Conservation (phyloP, 345 rosid species). For the Capsella bursapastoris region DNA sequence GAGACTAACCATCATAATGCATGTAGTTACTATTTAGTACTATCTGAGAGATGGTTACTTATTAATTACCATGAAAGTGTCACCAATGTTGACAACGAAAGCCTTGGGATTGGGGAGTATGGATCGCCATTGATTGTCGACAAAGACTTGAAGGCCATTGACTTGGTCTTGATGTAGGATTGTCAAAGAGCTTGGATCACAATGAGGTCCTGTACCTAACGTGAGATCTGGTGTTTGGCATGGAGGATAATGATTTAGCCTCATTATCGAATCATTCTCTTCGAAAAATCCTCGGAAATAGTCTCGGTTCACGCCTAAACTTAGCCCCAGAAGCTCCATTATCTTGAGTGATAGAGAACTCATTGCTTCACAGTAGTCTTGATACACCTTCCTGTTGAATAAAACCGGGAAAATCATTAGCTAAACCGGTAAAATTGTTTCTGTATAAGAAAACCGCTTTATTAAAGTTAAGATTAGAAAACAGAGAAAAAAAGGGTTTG, state of each 20-base stretch:
- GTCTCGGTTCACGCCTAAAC: slow-evolving; percentile 63
- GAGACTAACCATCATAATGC: neutral
- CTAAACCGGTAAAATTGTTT: slow-evolving; percentile 2
- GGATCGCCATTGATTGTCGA: slow-evolving; percentile 81
- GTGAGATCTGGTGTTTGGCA: slow-evolving; percentile 95
- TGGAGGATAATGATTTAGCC: slow-evolving; percentile 92
- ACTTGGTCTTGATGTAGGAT: slow-evolving; percentile 97
- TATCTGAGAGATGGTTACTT: neutral
- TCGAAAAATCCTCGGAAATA: slow-evolving; percentile 75
- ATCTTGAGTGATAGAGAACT: slow-evolving; percentile 79
- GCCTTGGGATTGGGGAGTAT: slow-evolving; percentile 75
- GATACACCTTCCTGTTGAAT: slow-evolving; percentile 63
- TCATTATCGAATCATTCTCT: slow-evolving; percentile 94
- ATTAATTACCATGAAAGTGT: slow-evolving; percentile 90
- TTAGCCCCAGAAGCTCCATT: slow-evolving; percentile 87
- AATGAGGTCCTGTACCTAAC: slow-evolving; percentile 98
- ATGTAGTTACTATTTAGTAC: neutral
- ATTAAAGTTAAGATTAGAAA: slow-evolving; percentile 10
- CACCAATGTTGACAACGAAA: slow-evolving; percentile 94
- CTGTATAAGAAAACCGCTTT: slow-evolving; percentile 25
- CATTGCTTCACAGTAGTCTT: slow-evolving; percentile 87
- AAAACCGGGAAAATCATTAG: slow-evolving; percentile 19
- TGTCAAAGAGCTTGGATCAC: slow-evolving; percentile 97
- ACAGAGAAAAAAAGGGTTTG: slow-evolving; percentile 25
- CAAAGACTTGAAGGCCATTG: slow-evolving; percentile 93